phyloP scores from a whole-genome alignment of 257 asterid genomes.

The Salvia splendens region DNA sequence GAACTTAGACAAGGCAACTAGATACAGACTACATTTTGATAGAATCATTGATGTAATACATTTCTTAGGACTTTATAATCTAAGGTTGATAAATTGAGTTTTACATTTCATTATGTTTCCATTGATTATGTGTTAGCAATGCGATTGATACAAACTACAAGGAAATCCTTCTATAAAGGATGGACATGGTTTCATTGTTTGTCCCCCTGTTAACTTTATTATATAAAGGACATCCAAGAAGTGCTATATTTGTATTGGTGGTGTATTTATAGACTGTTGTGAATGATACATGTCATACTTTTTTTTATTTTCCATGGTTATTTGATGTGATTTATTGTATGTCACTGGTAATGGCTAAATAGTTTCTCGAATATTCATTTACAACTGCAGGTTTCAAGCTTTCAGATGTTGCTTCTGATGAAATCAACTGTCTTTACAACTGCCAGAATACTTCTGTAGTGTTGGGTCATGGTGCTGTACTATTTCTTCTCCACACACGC shows the following conservation, averaged over 20 bases:
- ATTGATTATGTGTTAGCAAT: not conserved
- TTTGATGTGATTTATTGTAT: not conserved
- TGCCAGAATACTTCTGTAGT: not conserved
- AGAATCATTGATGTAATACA: not conserved
- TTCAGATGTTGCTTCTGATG: constrained; percentile 17
- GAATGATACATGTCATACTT: not conserved
- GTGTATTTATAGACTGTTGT: constrained; percentile 11
- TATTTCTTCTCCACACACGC: constrained; percentile 26
- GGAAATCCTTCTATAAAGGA: not conserved
- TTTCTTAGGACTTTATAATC: not conserved
- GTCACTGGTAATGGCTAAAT: constrained; percentile 10
- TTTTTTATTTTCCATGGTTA: not conserved
- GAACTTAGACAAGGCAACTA: not conserved
- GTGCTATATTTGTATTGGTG: not conserved
- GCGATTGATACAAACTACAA: not conserved
- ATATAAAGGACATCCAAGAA: not conserved
- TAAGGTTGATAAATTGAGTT: too few relatives aligned
- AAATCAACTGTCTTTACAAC: constrained; percentile 9
- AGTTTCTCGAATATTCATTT: constrained; percentile 2
- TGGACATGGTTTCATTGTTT: not conserved
- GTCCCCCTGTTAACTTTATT: not conserved
- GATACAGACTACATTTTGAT: not conserved
- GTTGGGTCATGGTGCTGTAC: not conserved
- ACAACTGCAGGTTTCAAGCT: constrained; percentile 27
- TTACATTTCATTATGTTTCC: not conserved